These are phyloP conservation scores for Teratosphaeria gauchensis DNA, from an alignment of 2,329 filamentous ascomycete genomes.

Conservation along the genomic window DNA sequence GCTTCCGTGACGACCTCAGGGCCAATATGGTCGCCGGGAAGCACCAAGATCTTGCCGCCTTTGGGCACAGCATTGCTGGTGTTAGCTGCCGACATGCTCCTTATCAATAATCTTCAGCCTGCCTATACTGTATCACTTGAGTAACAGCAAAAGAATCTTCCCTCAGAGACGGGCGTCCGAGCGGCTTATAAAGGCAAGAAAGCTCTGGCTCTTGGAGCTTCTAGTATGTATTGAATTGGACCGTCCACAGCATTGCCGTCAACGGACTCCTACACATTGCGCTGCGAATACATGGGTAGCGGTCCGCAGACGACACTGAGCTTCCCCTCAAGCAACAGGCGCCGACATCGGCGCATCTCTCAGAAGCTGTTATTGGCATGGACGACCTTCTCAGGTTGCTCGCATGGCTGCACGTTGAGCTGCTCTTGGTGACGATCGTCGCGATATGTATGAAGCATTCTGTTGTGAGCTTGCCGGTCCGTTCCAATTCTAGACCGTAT, in stretches of 20 bases:
- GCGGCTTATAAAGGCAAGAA: neutral
- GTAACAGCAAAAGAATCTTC: neutral
- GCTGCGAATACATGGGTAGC: neutral
- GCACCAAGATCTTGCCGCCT: constrained; percentile 31
- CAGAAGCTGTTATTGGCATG: too few species aligned
- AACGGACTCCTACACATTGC: neutral
- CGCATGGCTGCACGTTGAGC: too few species aligned
- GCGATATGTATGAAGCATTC: too few species aligned
- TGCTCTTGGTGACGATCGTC: too few species aligned
- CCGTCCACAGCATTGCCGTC: neutral
- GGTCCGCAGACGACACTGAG: neutral
- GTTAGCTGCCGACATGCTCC: constrained; percentile 6
- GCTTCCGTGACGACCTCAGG: constrained; percentile 40
- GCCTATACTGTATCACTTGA: neutral
- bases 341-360: neutral
- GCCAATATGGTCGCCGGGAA: constrained; percentile 40
- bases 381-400: too few species aligned
- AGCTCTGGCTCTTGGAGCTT: neutral
- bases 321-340: neutral
- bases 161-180: neutral
- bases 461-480: too few species aligned
- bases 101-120: neutral
- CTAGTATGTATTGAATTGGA: neutral
- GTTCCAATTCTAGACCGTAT: too few species aligned
- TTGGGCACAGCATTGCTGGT: constrained; percentile 4